Base-by-base conservation (phyloP, 169 alveolate species). In the Plasmodium coatneyi region DNA sequence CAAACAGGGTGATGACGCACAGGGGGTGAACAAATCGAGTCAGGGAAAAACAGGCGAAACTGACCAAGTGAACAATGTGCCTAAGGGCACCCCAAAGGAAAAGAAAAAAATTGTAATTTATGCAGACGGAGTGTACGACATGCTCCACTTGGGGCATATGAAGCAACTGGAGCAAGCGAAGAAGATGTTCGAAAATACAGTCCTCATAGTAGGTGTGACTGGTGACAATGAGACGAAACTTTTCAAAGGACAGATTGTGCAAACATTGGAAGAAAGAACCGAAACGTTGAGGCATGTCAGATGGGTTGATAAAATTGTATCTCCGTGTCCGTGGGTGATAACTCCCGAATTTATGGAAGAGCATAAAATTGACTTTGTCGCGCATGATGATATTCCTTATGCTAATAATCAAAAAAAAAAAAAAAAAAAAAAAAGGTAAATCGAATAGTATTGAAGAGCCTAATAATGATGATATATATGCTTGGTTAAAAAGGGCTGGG, bases 241-340 rank as follows among this genome's bases (percentile, higher is more conserved):
- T 39, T 93, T 96, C 71, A 98, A 98, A 95, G 99, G 99, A 6
- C 97, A 98, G 90, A 95, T 98, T 7, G 98, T 98, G 54, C 99
- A 98, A 98, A 97, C 97, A 7, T 96, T 98, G 78, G 94, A 94
- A 46, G 99, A 98, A 92, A 92, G 99, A 86, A 97, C 98, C 10
- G 99, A 98, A 66, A 97, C 99, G 12, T 97, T 99, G 49, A 94
- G 95, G 76, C 99, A 98, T 87, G 97, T 99, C 82, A 97, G 97
- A 81, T 99, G 99, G 99, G 99, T 97, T 22, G 99, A 99, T 93
- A 99, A 99, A 92, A 99, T 99, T 34, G 92, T 99, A 52, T 97
- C 99, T 34, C 99, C 99, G 7, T 98, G 99, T 92, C 99, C 98
- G 34, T 98, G 98, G 98, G 96, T 97, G 19, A 94, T 98, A 19